A percentile compares a stretch with the other conserved stretches of the same genome.
These are phyloP conservation scores for Ceratocystis variospora DNA, from an alignment of 2,329 filamentous ascomycete genomes.

Conservation along the genomic window DNA sequence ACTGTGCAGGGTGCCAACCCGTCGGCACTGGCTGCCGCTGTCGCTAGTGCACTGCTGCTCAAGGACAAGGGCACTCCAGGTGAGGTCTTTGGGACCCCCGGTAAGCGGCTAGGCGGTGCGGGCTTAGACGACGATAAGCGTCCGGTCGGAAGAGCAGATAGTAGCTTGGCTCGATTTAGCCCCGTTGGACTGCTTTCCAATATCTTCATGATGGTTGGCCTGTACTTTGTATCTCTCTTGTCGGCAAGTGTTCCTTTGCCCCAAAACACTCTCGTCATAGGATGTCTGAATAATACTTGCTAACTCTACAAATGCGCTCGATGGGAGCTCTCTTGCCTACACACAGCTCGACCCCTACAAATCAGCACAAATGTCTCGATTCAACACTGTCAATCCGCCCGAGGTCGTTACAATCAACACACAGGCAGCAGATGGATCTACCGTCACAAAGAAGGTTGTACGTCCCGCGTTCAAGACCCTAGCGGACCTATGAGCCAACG, in stretches of 20 bases:
- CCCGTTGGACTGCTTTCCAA: conserved; percentile 30
- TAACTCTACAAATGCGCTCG: neutral
- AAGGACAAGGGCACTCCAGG: conserved; percentile 32
- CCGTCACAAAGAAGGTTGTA: conserved; percentile 24
- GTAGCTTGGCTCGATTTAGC: conserved; percentile 29
- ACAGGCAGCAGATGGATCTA: conserved; percentile 20
- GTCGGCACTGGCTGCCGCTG: conserved; percentile 57
- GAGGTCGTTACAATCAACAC: conserved; percentile 19
- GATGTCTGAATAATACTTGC: neutral
- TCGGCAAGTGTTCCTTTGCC: conserved; percentile 32
- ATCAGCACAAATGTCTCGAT: conserved; percentile 44
- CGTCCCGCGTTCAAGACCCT: conserved; percentile 37
- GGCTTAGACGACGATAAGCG: conserved; percentile 20
- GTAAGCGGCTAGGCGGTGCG: conserved; percentile 42
- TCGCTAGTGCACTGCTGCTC: conserved; percentile 54
- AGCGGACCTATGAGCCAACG: conserved; percentile 35
- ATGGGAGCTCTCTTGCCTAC: neutral
- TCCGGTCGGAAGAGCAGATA: conserved; percentile 16
- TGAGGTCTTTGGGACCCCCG: conserved; percentile 39
- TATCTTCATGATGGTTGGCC: conserved; percentile 40
- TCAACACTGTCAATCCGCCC: conserved; percentile 38
- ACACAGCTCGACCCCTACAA: conserved; percentile 47
- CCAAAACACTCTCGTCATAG: neutral
- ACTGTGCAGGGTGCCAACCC: conserved; percentile 74
- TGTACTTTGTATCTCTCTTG: conserved; percentile 49